Evolutionary conservation across 2,329 filamentous ascomycete genomes (phyloP), one percentile per base, ranked within the genome.

Genomic region (Neophaeococcomyces mojaviensis): DNA sequence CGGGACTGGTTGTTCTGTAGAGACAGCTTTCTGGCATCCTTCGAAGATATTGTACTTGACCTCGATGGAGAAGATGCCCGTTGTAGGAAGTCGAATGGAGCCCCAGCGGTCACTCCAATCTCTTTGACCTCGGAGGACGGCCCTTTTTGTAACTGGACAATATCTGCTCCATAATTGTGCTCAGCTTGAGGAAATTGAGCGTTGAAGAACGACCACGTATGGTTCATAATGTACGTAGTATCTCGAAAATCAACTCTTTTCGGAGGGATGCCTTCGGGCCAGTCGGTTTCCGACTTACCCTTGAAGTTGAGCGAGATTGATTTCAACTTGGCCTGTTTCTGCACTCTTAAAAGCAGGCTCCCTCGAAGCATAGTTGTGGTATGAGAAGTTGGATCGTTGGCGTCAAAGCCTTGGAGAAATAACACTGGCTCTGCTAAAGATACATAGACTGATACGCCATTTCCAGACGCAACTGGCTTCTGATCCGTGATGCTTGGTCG

Each of bases 201-300:
- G 71, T 96, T 94, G 72, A 96, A 98, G 62, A 97, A 97, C 0
- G 84, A 90, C 67, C 88, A 81, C 15, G 81, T 90, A 59, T 96
- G 89, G 33, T 86, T 90, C 65, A 94, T 83, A 49, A 97, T 74
- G 3, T 82, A 86, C 55, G 92, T 85, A 52, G 87, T 85, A 61
- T 97, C 88, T 58, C 80, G 84, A 44, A 87, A 81, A 33, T 94
- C 86, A 1, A 83, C 76, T 64, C 94, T 95, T 47, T 83, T 76
- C 0, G 89, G 88, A 2, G 92, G 90, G 24, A 97, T 92, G 77
- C 80, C 88, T 69, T 97, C 92, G 13, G 92, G 90, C 92, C 92
- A 98, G 61, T 95, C 88, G 1, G 92, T 97, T 53, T 84, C 79
- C 2, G 88, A 87, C 61, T 81, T 84, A 24, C 90, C 92, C 33